Evolutionary conservation across 1,284 basidiomycete genomes (phyloP), one percentile per base, ranked within the genome.

Genomic region (Puccinia brachypodii): DNA sequence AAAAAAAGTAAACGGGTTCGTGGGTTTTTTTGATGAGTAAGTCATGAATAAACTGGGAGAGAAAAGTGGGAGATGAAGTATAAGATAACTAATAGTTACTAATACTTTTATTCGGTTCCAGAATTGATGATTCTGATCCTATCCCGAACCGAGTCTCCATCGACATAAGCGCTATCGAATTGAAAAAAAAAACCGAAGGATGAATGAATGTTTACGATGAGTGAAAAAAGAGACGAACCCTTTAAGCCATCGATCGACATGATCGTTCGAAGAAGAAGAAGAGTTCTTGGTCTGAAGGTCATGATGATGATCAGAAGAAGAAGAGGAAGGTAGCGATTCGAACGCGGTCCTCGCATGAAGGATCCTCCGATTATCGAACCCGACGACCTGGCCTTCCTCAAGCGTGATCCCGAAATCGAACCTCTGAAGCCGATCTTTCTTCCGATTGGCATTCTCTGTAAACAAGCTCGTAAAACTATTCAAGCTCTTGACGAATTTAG

Each of bases 291-390:
- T n/a, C n/a, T n/a, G 40, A 7, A 50, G 22, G 47, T 53, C 42
- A 28, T 28, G 31, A 19, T 85, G 84, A 44, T 81, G 84, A 85
- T 36, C 81, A 83, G n/a, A 38, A 76, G 4, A 53, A 78, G n/a
- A 85, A 84, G 44, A 11, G 83, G 84, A 40, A 62, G 84, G 83
- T 58, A 83, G 84, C 77, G 91, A 89, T 56, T 87, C 85, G 86
- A 98, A 99, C 2, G 91, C 92, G 0, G 91, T 93, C 13, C 96
- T 88, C 0, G 94, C 94, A 86, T 99, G 96, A 82, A 98, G 87
- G 2, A 97, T 91, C n/a, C 96, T 89, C 31, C 95, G 89, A 85
- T 98, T 99, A 86, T 98, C 95, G 84, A 99, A 99, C 16, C 96
- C 84, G 44, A 94, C 95, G 25, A 92, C 91, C 84, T 98, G 94